Base-by-base conservation (phyloP, 2,329 filamentous ascomycete species). In the Colletotrichum magnum region DNA sequence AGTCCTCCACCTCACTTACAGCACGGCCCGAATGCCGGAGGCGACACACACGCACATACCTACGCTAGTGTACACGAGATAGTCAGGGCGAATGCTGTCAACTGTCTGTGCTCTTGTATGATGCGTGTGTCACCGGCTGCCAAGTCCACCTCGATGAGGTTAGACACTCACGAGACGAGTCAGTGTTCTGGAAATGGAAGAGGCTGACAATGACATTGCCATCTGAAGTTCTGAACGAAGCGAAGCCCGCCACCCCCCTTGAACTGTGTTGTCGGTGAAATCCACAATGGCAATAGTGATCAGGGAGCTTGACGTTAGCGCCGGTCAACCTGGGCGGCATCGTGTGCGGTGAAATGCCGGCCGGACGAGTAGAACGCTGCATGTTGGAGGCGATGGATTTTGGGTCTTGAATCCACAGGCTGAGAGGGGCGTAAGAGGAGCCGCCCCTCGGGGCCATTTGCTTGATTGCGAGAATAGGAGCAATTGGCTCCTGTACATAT, bases 41-140 rank as follows among this genome's bases (percentile, higher is more conserved):
- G 4, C 10, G 6, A 36, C 32, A 36, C 3, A 36, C 32, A 10
- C 28, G 2, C 7, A 6, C 10, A 9, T 32, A 39, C 7, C 10
- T n/a, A 18, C 45, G 5, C 41, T 24, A 13, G 26, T 32, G 21
- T 24, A 24, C 21, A 24, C 21, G 32, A 48, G 16, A 26, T 13
- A 60, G 58, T 52, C 47, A 21, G 50, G 18, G 41, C 21, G 21
- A 32, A 53, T 56, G 43, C 32, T 51, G 43, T 32, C 50, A 54
- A 36, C 39, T 52, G 28, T 48, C 50, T 54, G 63, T 54, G 39
- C 57, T 43, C 39, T 32, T 47, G 45, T 36, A 9, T 43, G 39
- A 51, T 45, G 26, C 50, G 53, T n/a, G 36, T 54, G 56, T 28
- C 57, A 26, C 26, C 41, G 43, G 24, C 28, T 48, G 47, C 24